Evolutionary conservation across 2,329 filamentous ascomycete genomes (phyloP), one percentile per base, ranked within the genome.

Genomic region (Periglandula ipomoeae): DNA sequence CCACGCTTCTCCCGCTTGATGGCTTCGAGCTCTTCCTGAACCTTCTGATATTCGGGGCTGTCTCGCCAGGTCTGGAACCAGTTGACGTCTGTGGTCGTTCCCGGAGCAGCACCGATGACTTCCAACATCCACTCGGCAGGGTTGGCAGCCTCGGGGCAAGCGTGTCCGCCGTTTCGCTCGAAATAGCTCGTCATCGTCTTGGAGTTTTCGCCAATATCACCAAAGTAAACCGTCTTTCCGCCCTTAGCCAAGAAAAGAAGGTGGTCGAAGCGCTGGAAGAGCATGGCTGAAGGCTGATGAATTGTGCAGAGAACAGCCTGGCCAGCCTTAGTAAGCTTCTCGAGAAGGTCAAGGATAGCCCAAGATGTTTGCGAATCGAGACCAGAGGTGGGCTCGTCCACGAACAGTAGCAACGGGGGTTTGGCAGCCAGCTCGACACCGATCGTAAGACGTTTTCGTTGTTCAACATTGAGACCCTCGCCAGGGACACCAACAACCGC

Each of bases 241-340:
- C 87, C 87, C 60, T 79, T 83, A 30, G 83, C 82, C 15, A 93
- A 71, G 70, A 93, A 88, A 27, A 91, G 74, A 7, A 93, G 77
- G 50, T 85, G 79, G 60, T 93, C 87, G 62, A 93, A 96, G 50
- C 88, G 85, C 64, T 95, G 87, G 73, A 96, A 95, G 47, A 96
- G 76, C 77, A 95, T 89, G 30, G 90, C 89, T 13, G 88, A 94
- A n/a, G 91, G 91, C 66, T 97, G 91, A 65, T 97, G 91, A 52
- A 96, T 96, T 0, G 91, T 96, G 70, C 89, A 95, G n/a, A 96
- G 81, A 66, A 96, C 88, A 46, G 91, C 90, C 64, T 94, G 89
- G 15, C 91, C 90, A 53, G 82, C 85, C 65, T 91, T 86, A 58
- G 89, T 89, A 30, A 96, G 75, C 68, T 94, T 95, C 67, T 94